Evolutionary conservation across 495 filamentous ascomycete species (phyloP).

Genomic region (Aspergillus asperescens): DNA sequence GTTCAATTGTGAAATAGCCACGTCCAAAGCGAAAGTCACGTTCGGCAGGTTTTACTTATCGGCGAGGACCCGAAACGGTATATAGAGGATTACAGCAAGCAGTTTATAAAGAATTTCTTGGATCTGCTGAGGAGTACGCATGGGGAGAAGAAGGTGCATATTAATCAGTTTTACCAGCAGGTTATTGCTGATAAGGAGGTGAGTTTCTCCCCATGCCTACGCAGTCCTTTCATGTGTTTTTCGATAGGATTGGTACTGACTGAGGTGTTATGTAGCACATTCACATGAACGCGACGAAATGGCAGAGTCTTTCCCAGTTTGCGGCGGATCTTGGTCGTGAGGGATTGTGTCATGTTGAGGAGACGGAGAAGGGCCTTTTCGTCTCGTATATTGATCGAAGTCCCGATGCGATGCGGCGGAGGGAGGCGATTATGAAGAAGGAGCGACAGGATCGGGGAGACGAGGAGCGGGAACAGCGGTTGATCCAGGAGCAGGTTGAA

Average conservation of each 20-base stretch:
- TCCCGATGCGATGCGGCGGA: constrained; percentile 71
- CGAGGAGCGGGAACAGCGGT: constrained; percentile 76
- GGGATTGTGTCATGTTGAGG: constrained; percentile 79
- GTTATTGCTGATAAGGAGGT: constrained; percentile 42
- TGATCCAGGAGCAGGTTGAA: constrained; percentile 75
- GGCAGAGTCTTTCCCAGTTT: constrained; percentile 81
- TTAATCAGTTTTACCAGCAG: constrained; percentile 93
- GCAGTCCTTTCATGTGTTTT: background rate
- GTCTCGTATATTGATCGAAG: constrained; percentile 88
- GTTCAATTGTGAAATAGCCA: constrained; percentile 45
- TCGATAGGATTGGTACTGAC: background rate
- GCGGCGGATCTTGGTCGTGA: constrained; percentile 77
- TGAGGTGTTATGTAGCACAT: constrained; percentile 56
- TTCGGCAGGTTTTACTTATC: constrained; percentile 77
- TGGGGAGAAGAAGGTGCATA: constrained; percentile 75
- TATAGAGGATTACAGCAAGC: constrained; percentile 67
- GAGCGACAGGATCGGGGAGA: constrained; percentile 84
- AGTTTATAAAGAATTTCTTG: constrained; percentile 80
- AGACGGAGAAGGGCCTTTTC: constrained; percentile 79
- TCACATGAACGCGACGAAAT: constrained; percentile 90
- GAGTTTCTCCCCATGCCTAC: background rate
- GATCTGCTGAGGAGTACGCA: constrained; percentile 69
- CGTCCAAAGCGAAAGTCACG: constrained; percentile 73
- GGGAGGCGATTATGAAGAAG: constrained; percentile 75
- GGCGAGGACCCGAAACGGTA: constrained; percentile 76